Base-by-base conservation (phyloP, 2,329 filamentous ascomycete species). In the Xylaria multiplex region DNA sequence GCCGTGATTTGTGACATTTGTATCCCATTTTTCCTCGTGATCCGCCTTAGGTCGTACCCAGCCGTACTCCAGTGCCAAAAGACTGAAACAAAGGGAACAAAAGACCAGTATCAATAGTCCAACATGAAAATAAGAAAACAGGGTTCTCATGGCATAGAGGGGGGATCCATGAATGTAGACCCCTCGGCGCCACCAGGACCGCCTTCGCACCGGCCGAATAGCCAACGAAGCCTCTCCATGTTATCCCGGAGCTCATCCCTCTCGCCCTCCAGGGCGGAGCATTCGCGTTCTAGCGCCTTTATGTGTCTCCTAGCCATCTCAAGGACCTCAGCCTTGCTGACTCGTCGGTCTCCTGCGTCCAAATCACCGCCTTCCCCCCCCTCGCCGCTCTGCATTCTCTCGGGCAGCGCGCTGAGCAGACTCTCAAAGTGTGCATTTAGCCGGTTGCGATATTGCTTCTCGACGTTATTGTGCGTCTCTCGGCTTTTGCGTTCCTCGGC, bases 381-480 rank as follows among this genome's bases (percentile, higher is more conserved):
- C 32, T 77, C 77, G 22, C 74, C 77, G 6, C 24, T 70, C 66
- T 76, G 75, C 72, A 77, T 76, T n/a, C 72, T 73, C 56, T 78
- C 70, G 1, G 81, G 81, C 0, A 83, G 75, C 0, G 80, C 78
- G 43, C 77, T 75, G 1, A 83, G 75, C 13, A 83, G 78, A 49
- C 76, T 75, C 71, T 82, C 80, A 63, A 83, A 83, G 71, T 83
- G 80, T 2, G 76, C 74, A 65, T 83, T 83, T 40, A 83, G 79
- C 27, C 81, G 76, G 74, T 82, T 82, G 42, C 81, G 80, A 74
- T 83, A 83, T 70, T 83, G 81, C 71, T 83, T 82, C 74, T 83
- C 81, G 8, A 83, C 81, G 57, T 82, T 79, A 72, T 83, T 83
- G 70, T 83, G 81, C 50, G 77, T 78, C 67, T 77, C 75, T 53